Evolutionary conservation across 139 green algal species (phyloP).

Genomic region (Trebouxia sp.): DNA sequence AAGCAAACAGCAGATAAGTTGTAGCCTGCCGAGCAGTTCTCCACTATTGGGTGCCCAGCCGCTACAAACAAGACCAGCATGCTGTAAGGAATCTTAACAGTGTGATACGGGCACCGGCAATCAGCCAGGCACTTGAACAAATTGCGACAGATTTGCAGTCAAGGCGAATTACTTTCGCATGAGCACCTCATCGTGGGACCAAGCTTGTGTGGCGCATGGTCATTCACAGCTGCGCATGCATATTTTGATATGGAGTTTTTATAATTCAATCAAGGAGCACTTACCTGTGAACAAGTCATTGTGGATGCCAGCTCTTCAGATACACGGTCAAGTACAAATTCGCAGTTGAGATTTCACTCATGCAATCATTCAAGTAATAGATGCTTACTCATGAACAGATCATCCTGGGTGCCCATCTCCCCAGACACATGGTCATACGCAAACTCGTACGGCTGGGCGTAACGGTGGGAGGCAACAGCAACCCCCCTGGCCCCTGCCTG

Average conservation of each 20-base stretch:
- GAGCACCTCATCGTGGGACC: too few relatives aligned
- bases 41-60: conserved; percentile 47
- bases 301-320: too few relatives aligned
- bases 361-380: background rate
- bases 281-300: too few relatives aligned
- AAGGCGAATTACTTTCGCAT: too few relatives aligned
- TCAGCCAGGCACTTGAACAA: too few relatives aligned
- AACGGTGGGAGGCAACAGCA: background rate
- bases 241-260: too few relatives aligned
- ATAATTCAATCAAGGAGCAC: too few relatives aligned
- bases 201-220: too few relatives aligned
- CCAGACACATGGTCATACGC: conserved; percentile 52
- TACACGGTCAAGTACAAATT: background rate
- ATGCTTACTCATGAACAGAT: conserved; percentile 37
- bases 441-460: conserved; percentile 35
- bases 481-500: background rate
- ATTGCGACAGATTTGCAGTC: too few relatives aligned
- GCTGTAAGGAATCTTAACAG: background rate
- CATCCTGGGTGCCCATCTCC: conserved; percentile 38
- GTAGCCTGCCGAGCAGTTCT: conserved; percentile 58
- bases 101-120: background rate
- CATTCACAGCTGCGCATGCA: too few relatives aligned
- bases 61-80: background rate
- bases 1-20: conserved; percentile 39
- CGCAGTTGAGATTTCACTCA: background rate